Base-by-base conservation (phyloP, 2,329 filamentous ascomycete genomes). In the Neofusicoccum sp. region DNA sequence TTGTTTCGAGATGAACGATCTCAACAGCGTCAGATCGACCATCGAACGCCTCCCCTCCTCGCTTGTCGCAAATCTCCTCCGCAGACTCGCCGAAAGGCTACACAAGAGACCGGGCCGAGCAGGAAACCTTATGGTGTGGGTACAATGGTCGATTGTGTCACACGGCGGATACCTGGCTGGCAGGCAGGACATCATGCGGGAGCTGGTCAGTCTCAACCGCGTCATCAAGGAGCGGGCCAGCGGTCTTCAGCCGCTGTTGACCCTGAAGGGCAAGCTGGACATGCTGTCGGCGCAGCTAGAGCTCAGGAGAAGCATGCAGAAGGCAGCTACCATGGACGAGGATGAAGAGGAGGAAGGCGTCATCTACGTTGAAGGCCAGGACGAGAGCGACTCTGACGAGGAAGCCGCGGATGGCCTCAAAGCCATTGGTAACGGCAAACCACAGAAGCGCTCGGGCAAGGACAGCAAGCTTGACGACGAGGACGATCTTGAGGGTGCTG, bases 191-290 rank as follows among this genome's bases (percentile, higher is more conserved):
- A 83, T 97, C 41, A 84, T 95, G 68, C 88, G 89, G 72, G 89
- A 89, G 73, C 85, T 99, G 64, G 84, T 86, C 52, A 88, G 90
- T 44, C 83, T 99, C 61, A 91, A 94, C 76, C 89, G 90, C 73
- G 94, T 98, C 16, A 85, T 98, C 64, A 89, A 93, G 66, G 92
- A 96, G 78, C 88, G 95, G 45, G 89, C 93, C 37, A 89, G 88
- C 67, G 93, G 92, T 14, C 83, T 98, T 29, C 88, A 90, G 66
- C 92, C 90, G 67, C 81, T 99, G 49, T 82, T 99, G 39, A 86
- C 93, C 22, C 84, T 99, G 65, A 97, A 97, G 81, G 95, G 95
- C 29, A 97, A 97, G 78, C 84, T 99, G 36, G 94, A 98, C 73
- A 92, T 99, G 86, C 84, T 98, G 54, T 90, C 95, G 71, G 89